Conservation (phyloP, 352 stramenopile genomes). For the Phytophthora megakarya region DNA sequence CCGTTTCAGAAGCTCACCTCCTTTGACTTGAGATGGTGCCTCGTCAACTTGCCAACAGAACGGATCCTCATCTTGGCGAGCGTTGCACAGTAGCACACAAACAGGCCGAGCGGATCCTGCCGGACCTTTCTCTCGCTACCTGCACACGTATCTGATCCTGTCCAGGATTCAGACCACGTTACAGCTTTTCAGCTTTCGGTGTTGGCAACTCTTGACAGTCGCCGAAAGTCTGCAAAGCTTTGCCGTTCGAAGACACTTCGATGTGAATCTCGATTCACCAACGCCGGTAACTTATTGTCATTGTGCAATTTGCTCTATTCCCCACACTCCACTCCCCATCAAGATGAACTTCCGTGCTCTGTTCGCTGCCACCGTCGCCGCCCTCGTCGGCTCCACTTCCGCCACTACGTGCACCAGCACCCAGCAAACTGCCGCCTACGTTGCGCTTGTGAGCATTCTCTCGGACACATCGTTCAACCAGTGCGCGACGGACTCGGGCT, state of each 20-base stretch:
- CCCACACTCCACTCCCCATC: conserved; percentile 3
- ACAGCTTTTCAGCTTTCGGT: conserved; percentile 3
- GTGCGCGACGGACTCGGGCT: conserved; percentile 30
- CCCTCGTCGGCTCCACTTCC: conserved; percentile 15
- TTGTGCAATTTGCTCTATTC: conserved; percentile 20
- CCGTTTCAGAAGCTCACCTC: background rate
- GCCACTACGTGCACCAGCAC: conserved; percentile 25
- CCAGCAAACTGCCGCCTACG: conserved; percentile 30
- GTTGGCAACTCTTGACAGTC: conserved; percentile 11
- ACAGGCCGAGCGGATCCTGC: conserved; percentile 17
- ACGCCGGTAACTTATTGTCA: background rate
- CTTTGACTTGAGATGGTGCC: background rate
- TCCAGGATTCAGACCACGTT: conserved; percentile 18
- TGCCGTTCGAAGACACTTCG: conserved; percentile 9
- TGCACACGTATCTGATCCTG: conserved; percentile 10
- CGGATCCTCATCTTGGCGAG: background rate
- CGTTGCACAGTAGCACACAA: too few species aligned
- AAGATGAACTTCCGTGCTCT: conserved; percentile 34
- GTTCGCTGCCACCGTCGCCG: conserved; percentile 23
- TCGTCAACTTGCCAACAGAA: background rate
- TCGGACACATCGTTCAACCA: conserved; percentile 24
- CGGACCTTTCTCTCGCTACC: conserved; percentile 11
- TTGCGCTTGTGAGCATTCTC: conserved; percentile 25
- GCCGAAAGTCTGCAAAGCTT: conserved; percentile 15
- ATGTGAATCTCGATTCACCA: background rate